phyloP scores from a whole-genome alignment of 306 rosid genomes.

The Castanea sativa region DNA sequence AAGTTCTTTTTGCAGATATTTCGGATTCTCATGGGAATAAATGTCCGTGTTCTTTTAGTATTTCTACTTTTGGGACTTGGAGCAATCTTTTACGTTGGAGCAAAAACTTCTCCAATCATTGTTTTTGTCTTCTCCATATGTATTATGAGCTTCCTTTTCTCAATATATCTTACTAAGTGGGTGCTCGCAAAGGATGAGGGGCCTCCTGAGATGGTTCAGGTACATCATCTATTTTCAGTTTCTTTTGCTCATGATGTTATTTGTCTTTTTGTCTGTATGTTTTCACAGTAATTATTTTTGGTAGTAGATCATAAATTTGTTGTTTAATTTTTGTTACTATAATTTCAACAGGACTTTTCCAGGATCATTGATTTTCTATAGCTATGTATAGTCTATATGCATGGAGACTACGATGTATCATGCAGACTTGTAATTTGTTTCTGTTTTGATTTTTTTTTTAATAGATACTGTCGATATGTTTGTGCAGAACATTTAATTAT shows the following conservation, averaged over 20 bases:
- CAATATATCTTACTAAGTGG: conserved; percentile 83
- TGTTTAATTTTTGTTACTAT: neutral
- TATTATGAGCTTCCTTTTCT: conserved; percentile 79
- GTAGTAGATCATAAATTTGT: neutral
- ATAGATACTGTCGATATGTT: neutral
- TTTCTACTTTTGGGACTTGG: conserved; percentile 69
- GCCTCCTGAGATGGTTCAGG: conserved; percentile 98
- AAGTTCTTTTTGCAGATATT: conserved; percentile 60
- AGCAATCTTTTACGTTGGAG: conserved; percentile 83
- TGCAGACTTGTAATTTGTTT: neutral
- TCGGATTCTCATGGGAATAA: conserved; percentile 69
- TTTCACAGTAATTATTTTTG: neutral
- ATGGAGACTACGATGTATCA: neutral
- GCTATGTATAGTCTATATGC: neutral
- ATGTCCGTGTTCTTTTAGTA: conserved; percentile 63
- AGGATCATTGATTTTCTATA: neutral
- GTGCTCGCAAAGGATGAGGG: conserved; percentile 99
- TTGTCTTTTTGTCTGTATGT: neutral
- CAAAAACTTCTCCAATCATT: conserved; percentile 80
- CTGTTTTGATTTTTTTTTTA: neutral
- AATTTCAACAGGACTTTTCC: neutral
- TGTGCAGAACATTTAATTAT: neutral
- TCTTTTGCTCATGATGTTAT: conserved; percentile 12
- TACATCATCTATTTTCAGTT: conserved; percentile 38
- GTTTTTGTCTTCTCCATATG: conserved; percentile 87